phyloP scores from a whole-genome alignment of 306 rosid species.

The Crataegus laevigata region DNA sequence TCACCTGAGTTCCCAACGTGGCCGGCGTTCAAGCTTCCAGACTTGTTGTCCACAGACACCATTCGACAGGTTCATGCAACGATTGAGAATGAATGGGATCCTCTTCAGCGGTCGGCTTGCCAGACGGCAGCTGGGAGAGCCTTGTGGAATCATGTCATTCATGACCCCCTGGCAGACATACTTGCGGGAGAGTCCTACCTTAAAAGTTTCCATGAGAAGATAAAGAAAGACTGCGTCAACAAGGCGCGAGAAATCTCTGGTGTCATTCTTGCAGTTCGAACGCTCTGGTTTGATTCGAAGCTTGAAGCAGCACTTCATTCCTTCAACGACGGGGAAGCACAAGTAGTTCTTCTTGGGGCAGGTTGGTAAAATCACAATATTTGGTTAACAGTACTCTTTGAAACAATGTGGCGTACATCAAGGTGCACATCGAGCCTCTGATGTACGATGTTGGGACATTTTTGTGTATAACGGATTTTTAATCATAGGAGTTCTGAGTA shows the following conservation, averaged over 20 bases:
- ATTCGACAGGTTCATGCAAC: slow-evolving; percentile 61
- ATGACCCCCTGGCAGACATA: slow-evolving; percentile 71
- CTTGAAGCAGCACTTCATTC: slow-evolving; percentile 59
- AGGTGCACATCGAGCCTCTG: background rate
- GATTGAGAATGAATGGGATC: slow-evolving; percentile 74
- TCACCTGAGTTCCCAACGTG: slow-evolving; percentile 40
- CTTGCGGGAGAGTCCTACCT: slow-evolving; percentile 80
- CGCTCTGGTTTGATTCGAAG: slow-evolving; percentile 87
- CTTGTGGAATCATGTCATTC: slow-evolving; percentile 79
- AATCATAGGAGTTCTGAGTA: background rate
- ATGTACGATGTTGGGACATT: background rate
- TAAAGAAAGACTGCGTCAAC: slow-evolving; percentile 64
- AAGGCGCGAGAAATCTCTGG: slow-evolving; percentile 82
- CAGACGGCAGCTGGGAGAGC: slow-evolving; percentile 98
- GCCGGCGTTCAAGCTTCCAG: slow-evolving; percentile 78
- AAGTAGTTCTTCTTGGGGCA: slow-evolving; percentile 93
- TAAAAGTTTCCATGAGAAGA: slow-evolving; percentile 78
- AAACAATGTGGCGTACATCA: background rate
- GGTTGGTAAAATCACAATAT: slow-evolving; percentile 40
- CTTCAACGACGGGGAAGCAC: slow-evolving; percentile 48
- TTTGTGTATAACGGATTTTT: background rate
- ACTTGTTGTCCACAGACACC: slow-evolving; percentile 41
- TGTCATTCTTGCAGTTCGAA: slow-evolving; percentile 86
- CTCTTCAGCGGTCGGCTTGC: slow-evolving; percentile 72
- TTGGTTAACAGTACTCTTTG: slow-evolving; percentile 7